A percentile compares a stretch with the other conserved stretches of the same genome.
These are phyloP conservation scores for Penicillium sp. DNA, from an alignment of 2,329 filamentous ascomycete genomes.

Conservation along the genomic window DNA sequence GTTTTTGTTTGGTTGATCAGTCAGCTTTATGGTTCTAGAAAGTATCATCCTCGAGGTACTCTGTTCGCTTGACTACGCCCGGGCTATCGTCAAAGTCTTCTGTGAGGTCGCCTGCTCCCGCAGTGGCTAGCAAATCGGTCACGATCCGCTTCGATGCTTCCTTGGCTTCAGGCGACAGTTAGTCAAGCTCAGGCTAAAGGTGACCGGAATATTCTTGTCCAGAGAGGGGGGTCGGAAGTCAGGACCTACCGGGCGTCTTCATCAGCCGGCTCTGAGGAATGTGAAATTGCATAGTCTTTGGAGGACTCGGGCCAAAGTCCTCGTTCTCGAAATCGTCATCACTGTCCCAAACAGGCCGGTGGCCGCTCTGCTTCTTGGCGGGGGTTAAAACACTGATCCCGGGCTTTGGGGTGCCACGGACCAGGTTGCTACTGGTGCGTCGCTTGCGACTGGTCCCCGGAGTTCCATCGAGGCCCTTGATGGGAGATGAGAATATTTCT, in stretches of 20 bases:
- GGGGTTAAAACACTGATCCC: constrained; percentile 85
- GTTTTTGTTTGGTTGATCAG: too few relatives aligned
- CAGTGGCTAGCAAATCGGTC: constrained; percentile 43
- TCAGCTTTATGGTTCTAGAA: constrained; percentile 27
- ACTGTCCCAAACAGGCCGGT: constrained; percentile 60
- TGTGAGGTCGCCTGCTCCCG: constrained; percentile 38
- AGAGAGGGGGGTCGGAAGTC: neutral
- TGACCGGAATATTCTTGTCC: neutral
- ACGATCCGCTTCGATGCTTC: constrained; percentile 48
- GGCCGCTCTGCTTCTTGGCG: constrained; percentile 33
- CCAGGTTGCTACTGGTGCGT: constrained; percentile 32
- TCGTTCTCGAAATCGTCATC: constrained; percentile 62
- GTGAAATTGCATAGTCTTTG: constrained; percentile 61
- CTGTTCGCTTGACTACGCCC: constrained; percentile 40
- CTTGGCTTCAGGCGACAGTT: constrained; percentile 31
- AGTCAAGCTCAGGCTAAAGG: neutral
- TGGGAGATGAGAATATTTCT: constrained; percentile 76
- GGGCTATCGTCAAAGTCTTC: constrained; percentile 38
- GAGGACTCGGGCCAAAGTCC: constrained; percentile 69
- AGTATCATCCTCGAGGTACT: constrained; percentile 42
- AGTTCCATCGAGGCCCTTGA: constrained; percentile 38
- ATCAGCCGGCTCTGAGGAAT: constrained; percentile 45
- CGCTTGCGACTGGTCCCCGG: constrained; percentile 40
- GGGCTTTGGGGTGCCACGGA: constrained; percentile 56
- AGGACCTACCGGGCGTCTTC: constrained; percentile 42